Evolutionary conservation across 192 early-diverging fungal genomes (phyloP).

Genomic region (Podila verticillata): DNA sequence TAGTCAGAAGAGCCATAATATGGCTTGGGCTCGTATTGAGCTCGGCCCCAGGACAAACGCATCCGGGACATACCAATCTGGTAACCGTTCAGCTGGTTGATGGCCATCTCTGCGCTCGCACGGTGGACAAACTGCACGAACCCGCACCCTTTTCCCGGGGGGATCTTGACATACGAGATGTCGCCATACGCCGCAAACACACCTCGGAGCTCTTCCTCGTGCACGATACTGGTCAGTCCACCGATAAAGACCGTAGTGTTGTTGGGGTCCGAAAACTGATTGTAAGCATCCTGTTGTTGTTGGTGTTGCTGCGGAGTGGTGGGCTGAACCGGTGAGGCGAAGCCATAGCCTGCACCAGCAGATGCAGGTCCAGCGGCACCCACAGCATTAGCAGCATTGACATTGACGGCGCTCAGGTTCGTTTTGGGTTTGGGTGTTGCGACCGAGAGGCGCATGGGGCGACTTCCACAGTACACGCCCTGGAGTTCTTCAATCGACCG

Average conservation of each 20-base stretch:
- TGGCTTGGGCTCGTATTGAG: constrained; percentile 60
- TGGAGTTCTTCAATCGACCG: constrained; percentile 92
- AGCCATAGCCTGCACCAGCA: constrained; percentile 16
- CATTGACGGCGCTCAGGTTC: background rate
- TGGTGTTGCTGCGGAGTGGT: constrained; percentile 40
- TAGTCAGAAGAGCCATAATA: background rate
- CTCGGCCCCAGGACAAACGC: constrained; percentile 65
- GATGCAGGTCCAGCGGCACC: background rate
- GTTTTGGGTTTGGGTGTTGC: constrained; percentile 88
- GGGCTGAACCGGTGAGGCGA: constrained; percentile 42
- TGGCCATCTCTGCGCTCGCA: constrained; percentile 87
- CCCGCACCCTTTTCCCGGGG: constrained; percentile 93
- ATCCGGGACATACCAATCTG: constrained; percentile 73
- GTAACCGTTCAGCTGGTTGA: constrained; percentile 89
- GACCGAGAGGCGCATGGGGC: constrained; percentile 88
- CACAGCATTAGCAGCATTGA: background rate
- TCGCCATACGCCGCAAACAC: constrained; percentile 90
- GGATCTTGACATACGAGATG: constrained; percentile 94
- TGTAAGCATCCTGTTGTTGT: constrained; percentile 27
- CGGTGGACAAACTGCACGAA: constrained; percentile 93
- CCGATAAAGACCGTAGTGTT: constrained; percentile 99
- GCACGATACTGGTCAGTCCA: constrained; percentile 80
- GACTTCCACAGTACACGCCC: constrained; percentile 81
- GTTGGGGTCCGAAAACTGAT: constrained; percentile 76
- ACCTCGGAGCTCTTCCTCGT: constrained; percentile 84